These are phyloP conservation scores for Diplodia mutila DNA, from an alignment of 2,329 filamentous ascomycete genomes.

Conservation along the genomic window DNA sequence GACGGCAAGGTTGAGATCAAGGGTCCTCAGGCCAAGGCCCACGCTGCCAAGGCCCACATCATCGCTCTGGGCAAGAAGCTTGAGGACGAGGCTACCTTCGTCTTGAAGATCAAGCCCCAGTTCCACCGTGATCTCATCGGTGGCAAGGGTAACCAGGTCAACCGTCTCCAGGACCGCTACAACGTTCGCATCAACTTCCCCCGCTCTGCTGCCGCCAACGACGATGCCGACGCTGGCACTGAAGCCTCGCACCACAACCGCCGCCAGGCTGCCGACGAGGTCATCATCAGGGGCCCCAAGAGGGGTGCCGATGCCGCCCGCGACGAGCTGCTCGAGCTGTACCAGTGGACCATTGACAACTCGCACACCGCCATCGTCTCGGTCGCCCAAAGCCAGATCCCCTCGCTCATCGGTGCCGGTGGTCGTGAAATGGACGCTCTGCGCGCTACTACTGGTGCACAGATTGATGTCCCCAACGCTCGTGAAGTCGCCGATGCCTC, in stretches of 20 bases:
- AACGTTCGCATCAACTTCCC: constrained; percentile 96
- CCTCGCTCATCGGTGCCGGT: constrained; percentile 89
- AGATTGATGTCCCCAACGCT: constrained; percentile 87
- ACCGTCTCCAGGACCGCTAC: constrained; percentile 89
- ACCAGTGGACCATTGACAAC: constrained; percentile 89
- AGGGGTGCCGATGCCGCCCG: constrained; percentile 90
- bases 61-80: constrained; percentile 76
- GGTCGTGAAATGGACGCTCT: constrained; percentile 90
- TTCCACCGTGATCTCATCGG: constrained; percentile 95
- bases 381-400: constrained; percentile 88
- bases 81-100: constrained; percentile 87
- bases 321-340: constrained; percentile 84
- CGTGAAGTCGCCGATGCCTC: constrained; percentile 68
- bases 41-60: constrained; percentile 83
- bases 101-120: constrained; percentile 88
- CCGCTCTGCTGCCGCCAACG: constrained; percentile 66
- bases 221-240: constrained; percentile 67
- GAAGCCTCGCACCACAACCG: constrained; percentile 59
- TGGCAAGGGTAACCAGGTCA: constrained; percentile 82
- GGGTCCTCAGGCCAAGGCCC: constrained; percentile 92
- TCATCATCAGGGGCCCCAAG: constrained; percentile 87
- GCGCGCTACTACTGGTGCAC: constrained; percentile 79
- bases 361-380: constrained; percentile 78
- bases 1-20: constrained; percentile 95
- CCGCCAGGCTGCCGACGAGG: constrained; percentile 83